Evolutionary conservation across 2,329 filamentous ascomycete genomes (phyloP).

Genomic region (Fusarium citri): DNA sequence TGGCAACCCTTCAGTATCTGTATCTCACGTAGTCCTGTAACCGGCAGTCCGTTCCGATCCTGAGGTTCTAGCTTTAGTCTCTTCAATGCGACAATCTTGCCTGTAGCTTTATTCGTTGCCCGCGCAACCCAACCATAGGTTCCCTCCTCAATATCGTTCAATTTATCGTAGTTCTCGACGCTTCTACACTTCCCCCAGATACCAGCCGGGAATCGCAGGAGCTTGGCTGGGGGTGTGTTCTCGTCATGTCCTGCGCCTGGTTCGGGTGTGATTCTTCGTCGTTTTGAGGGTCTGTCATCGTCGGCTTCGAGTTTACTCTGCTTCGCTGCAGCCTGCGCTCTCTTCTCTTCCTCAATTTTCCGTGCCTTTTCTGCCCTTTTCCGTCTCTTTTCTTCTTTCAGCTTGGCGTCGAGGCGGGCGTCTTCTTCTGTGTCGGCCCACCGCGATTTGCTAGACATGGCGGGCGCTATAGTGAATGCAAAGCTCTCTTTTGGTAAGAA

Average conservation of each 20-base stretch:
- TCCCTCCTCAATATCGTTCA: constrained; percentile 98
- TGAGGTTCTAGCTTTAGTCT: constrained; percentile 87
- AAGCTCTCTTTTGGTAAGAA: not conserved
- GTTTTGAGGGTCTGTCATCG: constrained; percentile 66
- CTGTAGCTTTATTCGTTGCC: constrained; percentile 78
- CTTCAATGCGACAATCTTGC: constrained; percentile 90
- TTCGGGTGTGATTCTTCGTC: constrained; percentile 67
- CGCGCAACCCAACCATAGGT: constrained; percentile 95
- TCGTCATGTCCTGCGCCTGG: constrained; percentile 45
- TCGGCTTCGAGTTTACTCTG: constrained; percentile 28
- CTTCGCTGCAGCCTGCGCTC: constrained; percentile 52
- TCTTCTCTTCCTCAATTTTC: constrained; percentile 64
- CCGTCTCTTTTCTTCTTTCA: constrained; percentile 89
- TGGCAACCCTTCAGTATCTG: constrained; percentile 85
- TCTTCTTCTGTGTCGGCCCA: constrained; percentile 92
- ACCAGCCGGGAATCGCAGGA: constrained; percentile 78
- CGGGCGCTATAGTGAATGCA: constrained; percentile 1
- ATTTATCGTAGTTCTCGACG: constrained; percentile 87
- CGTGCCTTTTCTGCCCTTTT: constrained; percentile 85
- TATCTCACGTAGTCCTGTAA: constrained; percentile 94
- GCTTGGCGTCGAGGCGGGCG: constrained; percentile 75
- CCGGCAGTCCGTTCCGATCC: constrained; percentile 81
- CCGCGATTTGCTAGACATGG: constrained; percentile 78
- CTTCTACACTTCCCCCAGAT: constrained; percentile 78
- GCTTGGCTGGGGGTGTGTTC: constrained; percentile 54